Conservation (phyloP, 1,139 yeast genomes). For the Maudiozyma humilis region DNA sequence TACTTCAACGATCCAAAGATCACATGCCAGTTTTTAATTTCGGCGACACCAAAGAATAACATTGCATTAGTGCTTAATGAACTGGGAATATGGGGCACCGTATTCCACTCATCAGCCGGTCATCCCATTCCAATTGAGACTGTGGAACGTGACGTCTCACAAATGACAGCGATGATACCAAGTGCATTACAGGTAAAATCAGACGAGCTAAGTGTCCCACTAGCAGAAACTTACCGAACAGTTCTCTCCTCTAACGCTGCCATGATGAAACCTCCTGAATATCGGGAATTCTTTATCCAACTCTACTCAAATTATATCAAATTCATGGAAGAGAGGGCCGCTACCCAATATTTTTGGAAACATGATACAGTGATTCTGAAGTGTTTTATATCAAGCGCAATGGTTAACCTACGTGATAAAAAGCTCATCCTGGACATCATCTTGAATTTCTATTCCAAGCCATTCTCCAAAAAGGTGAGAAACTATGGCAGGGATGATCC, state of each 20-base stretch:
- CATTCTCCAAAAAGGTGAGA: constrained; percentile 9
- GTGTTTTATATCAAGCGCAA: constrained; percentile 15
- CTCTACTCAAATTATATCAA: constrained; percentile 19
- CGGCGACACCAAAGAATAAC: constrained; percentile 13
- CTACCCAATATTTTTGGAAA: constrained; percentile 9
- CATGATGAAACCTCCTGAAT: constrained; percentile 12
- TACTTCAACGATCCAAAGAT: constrained; percentile 26
- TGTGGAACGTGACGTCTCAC: neutral
- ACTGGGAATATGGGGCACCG: constrained; percentile 17
- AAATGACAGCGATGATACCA: constrained; percentile 8
- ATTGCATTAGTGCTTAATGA: constrained; percentile 18
- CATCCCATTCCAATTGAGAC: neutral
- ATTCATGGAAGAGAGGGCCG: constrained; percentile 2
- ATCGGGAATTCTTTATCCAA: constrained; percentile 13
- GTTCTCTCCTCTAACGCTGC: constrained; percentile 12
- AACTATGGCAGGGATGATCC: constrained; percentile 17
- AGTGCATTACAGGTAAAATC: neutral
- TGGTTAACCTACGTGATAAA: constrained; percentile 17
- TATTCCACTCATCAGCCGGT: constrained; percentile 7
- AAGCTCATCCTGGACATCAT: constrained; percentile 21
- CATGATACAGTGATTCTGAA: constrained; percentile 23
- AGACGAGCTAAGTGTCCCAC: constrained; percentile 5
- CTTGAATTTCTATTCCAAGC: constrained; percentile 18
- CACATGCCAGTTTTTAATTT: constrained; percentile 17
- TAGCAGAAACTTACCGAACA: constrained; percentile 23